Base-by-base conservation (phyloP, 2,329 filamentous ascomycete species). In the Colletotrichum coccodes region DNA sequence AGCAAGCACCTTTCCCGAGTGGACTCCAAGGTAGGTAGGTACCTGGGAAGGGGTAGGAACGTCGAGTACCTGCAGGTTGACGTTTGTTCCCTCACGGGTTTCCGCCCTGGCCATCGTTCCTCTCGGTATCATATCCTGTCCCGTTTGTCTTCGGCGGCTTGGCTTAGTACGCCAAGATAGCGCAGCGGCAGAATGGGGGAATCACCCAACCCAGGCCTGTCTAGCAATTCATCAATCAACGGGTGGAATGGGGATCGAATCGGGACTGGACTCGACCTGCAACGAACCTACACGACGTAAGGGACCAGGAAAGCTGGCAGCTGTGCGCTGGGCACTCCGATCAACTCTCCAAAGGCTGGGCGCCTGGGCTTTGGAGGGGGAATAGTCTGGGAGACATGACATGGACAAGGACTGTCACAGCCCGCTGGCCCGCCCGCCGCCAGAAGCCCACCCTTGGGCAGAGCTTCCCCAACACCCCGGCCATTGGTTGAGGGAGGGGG, bases 381-480 rank as follows among this genome's bases (percentile, higher is more conserved):
- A 16, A 46, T 38, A 53, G 23, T 44, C 6, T 21, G 12, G 42
- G 52, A 65, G 47, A 65, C 63, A 50, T 30, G 30, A 32, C 42
- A 68, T 54, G 54, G 60, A 59, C 38, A 50, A 30, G 64, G 65
- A 60, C 65, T 65, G 61, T 46, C 38, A 61, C 61, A 68, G 65
- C 65, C 61, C 60, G 60, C 65, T 59, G 46, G 32, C 44, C 61
- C 61, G 44, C 53, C 60, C 49, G 28, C 42, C 59, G 44, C n/a
- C n/a, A n/a, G n/a, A n/a, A n/a, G n/a, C 52, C 50, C 47, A 53
- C 36, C 64, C 46, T 54, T 56, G 52, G 34, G 57, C 59, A 62
- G 32, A 71, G 65, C 70, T 73, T 71, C 74, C 74, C 74, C 74
- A 76, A 76, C 74, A 72, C 70, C 72, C 72, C 72, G 72, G 73